Conservation (phyloP, 1,139 yeast genomes). For the Casaregolazyma suthepensis region DNA sequence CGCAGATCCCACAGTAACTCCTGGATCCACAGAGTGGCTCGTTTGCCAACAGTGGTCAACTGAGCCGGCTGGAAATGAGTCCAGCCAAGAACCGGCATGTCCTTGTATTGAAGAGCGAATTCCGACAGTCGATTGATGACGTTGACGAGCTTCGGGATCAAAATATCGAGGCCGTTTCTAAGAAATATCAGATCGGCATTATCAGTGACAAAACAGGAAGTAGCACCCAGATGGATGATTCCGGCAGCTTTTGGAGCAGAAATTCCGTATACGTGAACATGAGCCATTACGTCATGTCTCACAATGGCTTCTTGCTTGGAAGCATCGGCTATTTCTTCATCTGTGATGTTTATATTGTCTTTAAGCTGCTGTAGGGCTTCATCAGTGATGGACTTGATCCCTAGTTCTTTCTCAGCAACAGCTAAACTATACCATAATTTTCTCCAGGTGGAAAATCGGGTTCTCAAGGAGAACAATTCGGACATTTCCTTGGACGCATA, state of each 20-base stretch:
- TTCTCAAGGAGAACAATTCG: slow-evolving; percentile 80
- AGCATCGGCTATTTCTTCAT: slow-evolving; percentile 86
- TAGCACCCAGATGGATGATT: slow-evolving; percentile 96
- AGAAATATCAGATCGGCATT: slow-evolving; percentile 95
- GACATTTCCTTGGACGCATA: slow-evolving; percentile 99
- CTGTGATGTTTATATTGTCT: slow-evolving; percentile 72
- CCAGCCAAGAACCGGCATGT: slow-evolving; percentile 97
- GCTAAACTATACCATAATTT: slow-evolving; percentile 95
- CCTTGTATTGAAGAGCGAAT: slow-evolving; percentile 89
- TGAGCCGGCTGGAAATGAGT: slow-evolving; percentile 99
- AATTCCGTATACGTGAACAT: slow-evolving; percentile 90
- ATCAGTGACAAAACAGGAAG: slow-evolving; percentile 96
- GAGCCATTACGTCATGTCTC: slow-evolving; percentile 99
- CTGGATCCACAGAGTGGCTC: slow-evolving; percentile 97
- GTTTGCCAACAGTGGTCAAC: slow-evolving; percentile 95
- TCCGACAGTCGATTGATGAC: slow-evolving; percentile 85
- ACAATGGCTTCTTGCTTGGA: slow-evolving; percentile 93
- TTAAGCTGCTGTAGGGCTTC: slow-evolving; percentile 88
- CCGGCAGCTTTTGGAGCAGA: slow-evolving; percentile 96
- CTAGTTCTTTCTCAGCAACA: slow-evolving; percentile 89
- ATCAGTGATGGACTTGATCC: slow-evolving; percentile 75
- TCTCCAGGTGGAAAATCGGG: slow-evolving; percentile 97
- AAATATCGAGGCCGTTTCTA: slow-evolving; percentile 88
- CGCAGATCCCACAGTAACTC: slow-evolving; percentile 97
- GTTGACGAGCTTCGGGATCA: slow-evolving; percentile 91